A percentile compares a stretch with the other conserved stretches of the same genome.
phyloP scores from a whole-genome alignment of 371 early-diverging fungal genomes.

The Coemansia linderi region DNA sequence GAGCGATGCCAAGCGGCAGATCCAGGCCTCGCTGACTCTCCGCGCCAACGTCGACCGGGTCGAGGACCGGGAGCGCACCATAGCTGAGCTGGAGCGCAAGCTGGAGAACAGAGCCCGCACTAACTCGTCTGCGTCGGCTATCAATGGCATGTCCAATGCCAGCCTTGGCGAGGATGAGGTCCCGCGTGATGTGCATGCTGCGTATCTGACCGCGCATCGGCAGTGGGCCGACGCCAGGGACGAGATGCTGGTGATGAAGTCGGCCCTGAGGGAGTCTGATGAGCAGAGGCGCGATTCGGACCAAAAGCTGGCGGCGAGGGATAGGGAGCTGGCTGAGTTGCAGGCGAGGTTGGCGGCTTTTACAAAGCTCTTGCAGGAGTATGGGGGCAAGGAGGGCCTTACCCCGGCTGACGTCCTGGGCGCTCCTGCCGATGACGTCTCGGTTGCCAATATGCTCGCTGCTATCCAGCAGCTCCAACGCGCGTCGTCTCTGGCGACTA shows the following conservation, averaged over 20 bases:
- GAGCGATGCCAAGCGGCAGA: constrained; percentile 36
- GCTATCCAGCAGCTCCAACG: constrained; percentile 55
- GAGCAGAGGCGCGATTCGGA: constrained; percentile 46
- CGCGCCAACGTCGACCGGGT: constrained; percentile 42
- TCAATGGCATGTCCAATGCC: neutral
- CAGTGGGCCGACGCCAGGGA: constrained; percentile 45
- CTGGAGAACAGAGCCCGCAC: constrained; percentile 21
- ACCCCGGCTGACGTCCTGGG: constrained; percentile 5
- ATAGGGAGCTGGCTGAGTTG: constrained; percentile 45
- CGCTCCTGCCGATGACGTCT: constrained; percentile 26
- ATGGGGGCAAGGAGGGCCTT: constrained; percentile 27
- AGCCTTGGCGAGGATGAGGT: constrained; percentile 10
- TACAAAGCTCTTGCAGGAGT: constrained; percentile 42
- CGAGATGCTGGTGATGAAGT: constrained; percentile 42
- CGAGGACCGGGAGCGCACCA: constrained; percentile 47
- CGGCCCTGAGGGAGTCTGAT: constrained; percentile 37
- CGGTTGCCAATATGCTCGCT: constrained; percentile 46
- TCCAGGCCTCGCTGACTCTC: constrained; percentile 30
- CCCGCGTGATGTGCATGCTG: constrained; percentile 33
- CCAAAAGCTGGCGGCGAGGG: constrained; percentile 27
- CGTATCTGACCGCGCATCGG: constrained; percentile 47
- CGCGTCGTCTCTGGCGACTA: constrained; percentile 32
- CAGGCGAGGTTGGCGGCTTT: constrained; percentile 46
- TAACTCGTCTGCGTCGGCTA: constrained; percentile 16
- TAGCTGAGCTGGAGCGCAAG: constrained; percentile 47